phyloP scores from a whole-genome alignment of 176 grass and related monocot genomes.

The Alloteropsis semialata region DNA sequence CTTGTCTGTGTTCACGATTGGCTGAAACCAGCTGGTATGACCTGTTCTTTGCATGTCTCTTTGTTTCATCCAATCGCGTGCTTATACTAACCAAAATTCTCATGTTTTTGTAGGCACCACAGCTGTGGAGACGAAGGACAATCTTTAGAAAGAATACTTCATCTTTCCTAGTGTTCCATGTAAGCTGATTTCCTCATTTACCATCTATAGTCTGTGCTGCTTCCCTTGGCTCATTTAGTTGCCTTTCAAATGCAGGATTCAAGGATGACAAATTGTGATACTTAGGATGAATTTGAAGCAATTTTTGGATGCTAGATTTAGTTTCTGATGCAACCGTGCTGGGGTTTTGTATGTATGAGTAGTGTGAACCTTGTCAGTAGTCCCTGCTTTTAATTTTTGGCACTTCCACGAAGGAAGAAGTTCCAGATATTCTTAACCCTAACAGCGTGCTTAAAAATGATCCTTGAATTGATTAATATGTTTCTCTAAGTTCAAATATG shows the following conservation, averaged over 20 bases:
- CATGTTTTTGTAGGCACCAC: neutral
- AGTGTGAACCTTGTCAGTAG: neutral
- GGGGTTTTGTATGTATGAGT: neutral
- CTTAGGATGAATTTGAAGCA: neutral
- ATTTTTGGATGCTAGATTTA: neutral
- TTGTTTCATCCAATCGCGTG: neutral
- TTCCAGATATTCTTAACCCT: neutral
- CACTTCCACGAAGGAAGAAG: neutral
- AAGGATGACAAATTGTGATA: neutral
- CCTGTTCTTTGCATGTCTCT: neutral
- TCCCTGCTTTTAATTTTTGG: neutral
- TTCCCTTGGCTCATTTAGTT: neutral
- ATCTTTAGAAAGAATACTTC: neutral
- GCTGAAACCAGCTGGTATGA: slow-evolving; percentile 13
- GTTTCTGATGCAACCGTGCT: neutral
- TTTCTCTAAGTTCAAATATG: neutral
- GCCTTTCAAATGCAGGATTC: neutral
- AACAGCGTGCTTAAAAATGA: neutral
- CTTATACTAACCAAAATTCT: neutral
- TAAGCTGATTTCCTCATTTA: neutral
- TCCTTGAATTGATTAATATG: neutral
- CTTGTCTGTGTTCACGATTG: slow-evolving; percentile 9
- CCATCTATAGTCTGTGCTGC: neutral
- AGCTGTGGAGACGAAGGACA: neutral
- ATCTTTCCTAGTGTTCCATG: neutral